These are phyloP conservation scores for Lagenidium sp. DNA, from an alignment of 352 stramenopile species.

Conservation along the genomic window DNA sequence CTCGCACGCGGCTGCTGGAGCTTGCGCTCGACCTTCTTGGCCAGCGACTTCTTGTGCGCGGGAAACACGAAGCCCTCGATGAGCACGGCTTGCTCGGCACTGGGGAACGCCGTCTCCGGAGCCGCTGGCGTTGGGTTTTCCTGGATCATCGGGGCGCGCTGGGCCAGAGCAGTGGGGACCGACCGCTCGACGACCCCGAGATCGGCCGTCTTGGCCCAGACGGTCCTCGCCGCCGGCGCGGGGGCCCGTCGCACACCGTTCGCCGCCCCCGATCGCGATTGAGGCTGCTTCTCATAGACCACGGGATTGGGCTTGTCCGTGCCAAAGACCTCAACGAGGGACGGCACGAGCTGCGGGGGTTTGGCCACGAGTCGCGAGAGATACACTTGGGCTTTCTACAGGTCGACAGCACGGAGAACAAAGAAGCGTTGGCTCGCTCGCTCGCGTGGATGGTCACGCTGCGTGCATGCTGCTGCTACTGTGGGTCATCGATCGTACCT, in stretches of 20 bases:
- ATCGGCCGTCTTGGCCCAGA: conserved; percentile 72
- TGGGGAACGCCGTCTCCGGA: conserved; percentile 42
- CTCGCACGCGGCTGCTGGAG: conserved; percentile 6
- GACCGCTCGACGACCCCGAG: conserved; percentile 46
- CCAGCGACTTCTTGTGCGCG: conserved; percentile 62
- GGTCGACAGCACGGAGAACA: neutral
- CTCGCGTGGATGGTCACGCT: too few species aligned
- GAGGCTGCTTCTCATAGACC: conserved; percentile 28
- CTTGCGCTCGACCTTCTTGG: conserved; percentile 62
- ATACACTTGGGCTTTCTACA: conserved; percentile 63
- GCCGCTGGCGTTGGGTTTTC: conserved; percentile 28
- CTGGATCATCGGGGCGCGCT: conserved; percentile 18
- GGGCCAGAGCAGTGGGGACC: conserved; percentile 6
- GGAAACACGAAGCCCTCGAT: conserved; percentile 84
- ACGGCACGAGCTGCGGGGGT: conserved; percentile 76
- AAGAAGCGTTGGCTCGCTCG: neutral
- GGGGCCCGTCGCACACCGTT: neutral
- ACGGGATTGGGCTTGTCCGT: conserved; percentile 66
- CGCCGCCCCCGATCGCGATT: conserved; percentile 1
- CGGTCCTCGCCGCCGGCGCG: conserved; percentile 34
- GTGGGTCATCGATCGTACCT: too few species aligned
- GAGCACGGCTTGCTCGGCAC: conserved; percentile 41
- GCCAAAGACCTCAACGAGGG: conserved; percentile 69
- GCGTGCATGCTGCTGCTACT: too few species aligned
- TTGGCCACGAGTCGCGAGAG: conserved; percentile 59